phyloP scores from a whole-genome alignment of 1,284 basidiomycete genomes.

The Tilletia caries region DNA sequence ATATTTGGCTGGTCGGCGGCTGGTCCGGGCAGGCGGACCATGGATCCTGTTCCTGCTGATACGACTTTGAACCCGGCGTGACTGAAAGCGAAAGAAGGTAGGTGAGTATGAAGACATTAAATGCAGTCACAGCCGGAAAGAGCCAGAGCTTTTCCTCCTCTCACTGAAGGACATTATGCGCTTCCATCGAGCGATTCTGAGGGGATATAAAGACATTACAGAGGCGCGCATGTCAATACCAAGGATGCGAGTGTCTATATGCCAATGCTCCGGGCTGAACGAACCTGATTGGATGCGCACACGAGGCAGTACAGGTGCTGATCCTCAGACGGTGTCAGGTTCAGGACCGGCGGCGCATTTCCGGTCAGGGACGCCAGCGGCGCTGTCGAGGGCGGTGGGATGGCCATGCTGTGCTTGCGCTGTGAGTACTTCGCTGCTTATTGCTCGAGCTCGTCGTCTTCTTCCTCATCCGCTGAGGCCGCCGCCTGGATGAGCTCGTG shows the following conservation, averaged over 20 bases:
- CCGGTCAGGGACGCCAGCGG: constrained; percentile 14
- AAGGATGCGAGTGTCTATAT: background rate
- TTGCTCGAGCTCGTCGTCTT: no score
- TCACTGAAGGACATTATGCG: constrained; percentile 75
- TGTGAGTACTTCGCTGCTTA: no score
- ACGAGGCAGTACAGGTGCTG: constrained; percentile 81
- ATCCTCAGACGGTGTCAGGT: constrained; percentile 11
- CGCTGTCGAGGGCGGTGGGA: constrained; percentile 11
- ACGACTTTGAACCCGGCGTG: constrained; percentile 86
- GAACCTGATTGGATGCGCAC: constrained; percentile 76
- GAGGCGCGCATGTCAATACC: background rate
- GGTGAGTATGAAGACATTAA: background rate
- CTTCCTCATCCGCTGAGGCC: no score
- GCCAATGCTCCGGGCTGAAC: no score
- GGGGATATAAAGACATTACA: background rate
- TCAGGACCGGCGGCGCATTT: constrained; percentile 6
- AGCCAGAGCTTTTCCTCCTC: background rate
- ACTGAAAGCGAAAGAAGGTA: constrained; percentile 16
- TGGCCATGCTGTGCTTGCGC: no score
- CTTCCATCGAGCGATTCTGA: constrained; percentile 99
- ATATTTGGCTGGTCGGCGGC: constrained; percentile 97
- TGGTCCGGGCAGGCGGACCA: constrained; percentile 90
- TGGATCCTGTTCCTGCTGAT: constrained; percentile 93
- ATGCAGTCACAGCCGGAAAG: background rate
- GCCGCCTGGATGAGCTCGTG: no score